Evolutionary conservation across 768 basidiomycete genomes (phyloP), one percentile per base, ranked within the genome.

Genomic region (Trametes punicea): DNA sequence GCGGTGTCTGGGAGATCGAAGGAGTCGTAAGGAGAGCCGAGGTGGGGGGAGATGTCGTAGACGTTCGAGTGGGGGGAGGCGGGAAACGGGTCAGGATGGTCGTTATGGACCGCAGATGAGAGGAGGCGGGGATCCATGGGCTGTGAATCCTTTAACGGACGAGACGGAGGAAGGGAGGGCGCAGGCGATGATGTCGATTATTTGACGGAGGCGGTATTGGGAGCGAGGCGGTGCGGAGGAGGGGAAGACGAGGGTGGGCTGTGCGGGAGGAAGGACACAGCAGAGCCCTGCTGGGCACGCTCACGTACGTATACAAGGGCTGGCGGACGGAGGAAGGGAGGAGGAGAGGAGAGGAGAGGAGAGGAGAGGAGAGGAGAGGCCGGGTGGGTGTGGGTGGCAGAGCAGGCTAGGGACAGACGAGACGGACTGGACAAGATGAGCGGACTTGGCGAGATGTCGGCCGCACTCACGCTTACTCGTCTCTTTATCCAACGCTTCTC

Each of bases 1-100:
- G 67, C 69, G 46, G 55, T 67, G 62, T 69, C 70, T 39, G 61
- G 64, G 41, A 70, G 73, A 47, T 75, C 77, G 60, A 72, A 77
- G 4, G 72, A 42, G 62, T 79, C 76, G 61, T 78, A 75, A 18
- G 68, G 62, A 26, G 65, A 59, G 48, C 64, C 60, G 41, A 62
- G 56, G 56, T 48, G 52, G 46, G 53, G 66, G 51, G 65, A 67
- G 61, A 58, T 30, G 62, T 68, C 67, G 58, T 60, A 60, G 29
- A 60, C 13, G 47, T 56, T 52, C 18, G 59, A 42, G 46, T 59
- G 60, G 9, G 60, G 56, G 31, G 59, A 58, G 52, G 57, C 30
- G 44, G 33, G 51, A 25, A 16, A 51, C 31, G 46, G 48, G 54
- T 64, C 62, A 27, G 23, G 40, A n/a, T 54, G 55, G 52, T 61